Base-by-base conservation (phyloP, 495 filamentous ascomycete species). In the Hypoxylon cercidicola region DNA sequence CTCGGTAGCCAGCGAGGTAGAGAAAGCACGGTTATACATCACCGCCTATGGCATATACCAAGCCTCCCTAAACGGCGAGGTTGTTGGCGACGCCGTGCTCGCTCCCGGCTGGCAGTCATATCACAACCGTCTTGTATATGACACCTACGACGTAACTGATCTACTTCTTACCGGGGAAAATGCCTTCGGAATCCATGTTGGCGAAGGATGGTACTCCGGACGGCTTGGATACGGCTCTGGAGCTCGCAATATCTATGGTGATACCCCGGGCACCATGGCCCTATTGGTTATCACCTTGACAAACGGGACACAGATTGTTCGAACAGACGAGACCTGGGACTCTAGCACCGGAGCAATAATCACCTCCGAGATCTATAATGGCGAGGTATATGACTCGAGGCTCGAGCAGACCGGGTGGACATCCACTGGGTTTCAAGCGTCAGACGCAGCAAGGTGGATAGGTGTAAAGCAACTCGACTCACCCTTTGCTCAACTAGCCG, bases 51-150 rank as follows among this genome's bases (percentile, higher is more conserved):
- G 85, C 2, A 40, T 86, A 13, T 86, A 84, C 50, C 78, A 81
- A 28, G 77, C 78, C 2, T 75, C 71, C 13, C 77, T 86, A 46
- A 86, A 87, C 68, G 82, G 81, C 0, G 45, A 62, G 7, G 57
- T 66, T 37, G 80, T 85, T n/a, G 83, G 83, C 0, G 64, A 59
- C 5, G 37, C 60, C 13, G 65, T 75, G 4, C 69, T 82, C 4
- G 77, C 85, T 12, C 84, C 84, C 0, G 84, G 84, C 0, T 87
- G 83, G 83, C 81, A 82, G 15, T 81, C 77, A 25, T 87, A 85
- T 60, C 73, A 75, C 0, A 75, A 83, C 65, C 76, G 82, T 4
- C 71, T 81, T 32, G 71, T 77, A 11, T 87, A 86, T 62, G 77
- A 84, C 55, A 77, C 79, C 0, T 83, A 80, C 47, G 82, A 87